Conservation (phyloP, 768 basidiomycete species). For the Trametes meyenii region DNA sequence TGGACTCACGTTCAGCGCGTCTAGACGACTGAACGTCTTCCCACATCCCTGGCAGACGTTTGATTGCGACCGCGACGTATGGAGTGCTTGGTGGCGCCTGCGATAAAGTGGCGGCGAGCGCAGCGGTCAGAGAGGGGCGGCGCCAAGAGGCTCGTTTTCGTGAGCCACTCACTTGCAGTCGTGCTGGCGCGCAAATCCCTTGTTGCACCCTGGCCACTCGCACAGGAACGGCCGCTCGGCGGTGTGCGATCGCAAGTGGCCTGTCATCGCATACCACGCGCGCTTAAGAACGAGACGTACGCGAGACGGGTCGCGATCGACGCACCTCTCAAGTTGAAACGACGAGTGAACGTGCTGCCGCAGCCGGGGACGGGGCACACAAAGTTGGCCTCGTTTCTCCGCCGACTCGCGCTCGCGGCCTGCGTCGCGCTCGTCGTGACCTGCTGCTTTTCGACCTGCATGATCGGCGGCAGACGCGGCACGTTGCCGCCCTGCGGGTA, state of each 20-base stretch:
- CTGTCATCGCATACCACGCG: slow-evolving; percentile 41
- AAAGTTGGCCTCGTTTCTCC: slow-evolving; percentile 91
- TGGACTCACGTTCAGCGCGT: slow-evolving; percentile 87
- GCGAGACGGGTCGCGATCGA: slow-evolving; percentile 12
- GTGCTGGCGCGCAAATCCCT: slow-evolving; percentile 93
- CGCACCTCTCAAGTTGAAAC: slow-evolving; percentile 84
- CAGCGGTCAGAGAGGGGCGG: slow-evolving; percentile 3
- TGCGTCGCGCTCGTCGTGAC: slow-evolving; percentile 95
- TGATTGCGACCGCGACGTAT: slow-evolving; percentile 78
- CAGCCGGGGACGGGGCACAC: slow-evolving; percentile 47
- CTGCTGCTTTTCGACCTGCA: slow-evolving; percentile 92
- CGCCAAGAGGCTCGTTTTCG: neutral
- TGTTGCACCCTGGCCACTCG: slow-evolving; percentile 92
- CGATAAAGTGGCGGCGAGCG: slow-evolving; percentile 9
- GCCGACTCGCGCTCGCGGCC: slow-evolving; percentile 84
- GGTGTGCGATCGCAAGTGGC: slow-evolving; percentile 92
- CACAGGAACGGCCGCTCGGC: slow-evolving; percentile 95
- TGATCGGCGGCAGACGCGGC: slow-evolving; percentile 75
- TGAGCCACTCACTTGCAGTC: slow-evolving; percentile 86
- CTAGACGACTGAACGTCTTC: slow-evolving; percentile 91
- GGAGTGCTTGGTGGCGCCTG: slow-evolving; percentile 89
- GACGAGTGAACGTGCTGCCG: slow-evolving; percentile 61
- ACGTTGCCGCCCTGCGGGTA: slow-evolving; percentile 26
- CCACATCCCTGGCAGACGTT: slow-evolving; percentile 92
- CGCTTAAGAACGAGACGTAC: slow-evolving; percentile 9